Evolutionary conservation across 1,284 basidiomycete species (phyloP), one percentile per base, ranked within the genome.

Genomic region (Pterulicium gracile): DNA sequence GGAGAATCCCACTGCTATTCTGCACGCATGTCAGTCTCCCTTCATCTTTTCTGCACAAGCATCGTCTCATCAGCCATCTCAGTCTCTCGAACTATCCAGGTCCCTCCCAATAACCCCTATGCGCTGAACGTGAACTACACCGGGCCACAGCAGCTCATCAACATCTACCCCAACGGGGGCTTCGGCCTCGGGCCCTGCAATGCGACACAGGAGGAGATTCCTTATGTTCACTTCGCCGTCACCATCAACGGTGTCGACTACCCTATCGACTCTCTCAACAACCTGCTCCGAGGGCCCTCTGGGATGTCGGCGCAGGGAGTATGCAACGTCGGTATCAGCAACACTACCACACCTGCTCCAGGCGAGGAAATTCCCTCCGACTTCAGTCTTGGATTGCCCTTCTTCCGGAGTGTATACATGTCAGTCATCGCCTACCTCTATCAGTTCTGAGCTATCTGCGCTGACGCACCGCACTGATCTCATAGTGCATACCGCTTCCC

Each of bases 201-300:
- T 3, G 4, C 5, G 13, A 43, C 19, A 7, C 5, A 4, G 4
- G 39, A 42, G 19, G 43, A 54, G 1, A 49, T 48, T 21, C 52
- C 57, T 0, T 62, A 58, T 24, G 51, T 60, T 3, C 49, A 60
- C 32, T 46, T 61, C 34, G 53, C 53, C n/a, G 42, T 47, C 10
- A 58, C 52, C 0, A 61, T 63, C 46, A 61, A 63, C 15, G 60
- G 59, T 1, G 54, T 63, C 20, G 60, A 63, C 40, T 60, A 63
- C 45, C 56, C 35, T 24, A 53, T 60, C 1, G 58, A 63, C 34
- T 59, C 59, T 0, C 14, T 42, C 0, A 44, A 48, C 18, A 58
- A 56, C 42, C 45, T 60, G 24, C 22, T 62, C 7, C 45, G 56
- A 10, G 13, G 42, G 18, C 3, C 15, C 3, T 43, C 44, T 56